A percentile compares a stretch with the other conserved stretches of the same genome.
Evolutionary conservation across 1,139 yeast species (phyloP).

Genomic region (Taiozyma sp.): DNA sequence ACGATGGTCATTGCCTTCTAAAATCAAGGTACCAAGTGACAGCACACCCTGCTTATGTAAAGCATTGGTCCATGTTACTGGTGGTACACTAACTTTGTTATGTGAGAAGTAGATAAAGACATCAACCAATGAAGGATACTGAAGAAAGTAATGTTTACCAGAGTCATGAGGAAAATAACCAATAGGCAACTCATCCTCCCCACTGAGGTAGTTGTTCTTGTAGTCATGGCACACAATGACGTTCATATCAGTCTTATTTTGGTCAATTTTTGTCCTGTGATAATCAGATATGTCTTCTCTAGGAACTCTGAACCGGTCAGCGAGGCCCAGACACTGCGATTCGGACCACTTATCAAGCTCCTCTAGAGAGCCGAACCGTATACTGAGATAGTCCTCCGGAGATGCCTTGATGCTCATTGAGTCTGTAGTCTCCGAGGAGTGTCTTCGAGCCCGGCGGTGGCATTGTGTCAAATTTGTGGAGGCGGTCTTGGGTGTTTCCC

Average conservation of each 20-base stretch:
- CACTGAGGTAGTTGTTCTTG: conserved; percentile 29
- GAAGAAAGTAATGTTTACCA: conserved; percentile 30
- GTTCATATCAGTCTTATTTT: conserved; percentile 3
- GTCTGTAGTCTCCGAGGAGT: neutral
- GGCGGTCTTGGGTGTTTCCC: neutral
- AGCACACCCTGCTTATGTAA: conserved; percentile 32
- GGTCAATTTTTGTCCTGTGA: conserved; percentile 65
- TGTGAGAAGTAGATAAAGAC: conserved; percentile 35
- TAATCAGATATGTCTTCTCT: conserved; percentile 6
- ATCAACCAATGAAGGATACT: conserved; percentile 32
- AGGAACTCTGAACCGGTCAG: conserved; percentile 15
- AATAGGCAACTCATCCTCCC: conserved; percentile 28
- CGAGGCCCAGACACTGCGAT: neutral
- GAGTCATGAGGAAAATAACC: conserved; percentile 33
- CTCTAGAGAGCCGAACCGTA: neutral
- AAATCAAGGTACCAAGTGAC: conserved; percentile 32
- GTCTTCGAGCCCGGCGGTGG: neutral
- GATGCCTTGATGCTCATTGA: neutral
- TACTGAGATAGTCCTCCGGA: conserved; percentile 1
- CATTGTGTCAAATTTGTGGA: neutral
- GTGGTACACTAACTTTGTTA: conserved; percentile 32
- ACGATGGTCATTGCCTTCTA: conserved; percentile 28
- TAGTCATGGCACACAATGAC: conserved; percentile 33
- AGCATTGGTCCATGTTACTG: conserved; percentile 32
- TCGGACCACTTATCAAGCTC: conserved; percentile 2